Percentiles rank a stretch among this genome's conserved stretches.
Evolutionary conservation across 116 monocot species (phyloP).

Genomic region (Zostera marina): DNA sequence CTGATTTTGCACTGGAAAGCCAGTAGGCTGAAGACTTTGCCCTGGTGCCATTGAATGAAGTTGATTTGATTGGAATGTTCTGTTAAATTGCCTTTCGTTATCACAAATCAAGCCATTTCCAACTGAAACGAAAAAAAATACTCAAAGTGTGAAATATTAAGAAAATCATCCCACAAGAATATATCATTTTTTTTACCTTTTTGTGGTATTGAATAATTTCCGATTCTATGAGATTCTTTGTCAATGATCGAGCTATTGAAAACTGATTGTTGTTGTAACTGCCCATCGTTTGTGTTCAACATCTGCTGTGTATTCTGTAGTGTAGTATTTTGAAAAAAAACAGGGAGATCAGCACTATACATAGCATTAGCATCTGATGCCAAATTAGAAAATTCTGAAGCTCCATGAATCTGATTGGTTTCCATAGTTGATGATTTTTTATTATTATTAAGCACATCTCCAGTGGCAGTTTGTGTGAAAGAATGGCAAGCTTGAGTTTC

Average conservation of each 20-base stretch:
- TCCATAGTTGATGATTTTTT: background rate
- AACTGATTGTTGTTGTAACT: background rate
- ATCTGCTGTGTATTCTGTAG: background rate
- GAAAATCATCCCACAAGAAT: background rate
- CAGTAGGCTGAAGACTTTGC: background rate
- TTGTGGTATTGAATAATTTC: background rate
- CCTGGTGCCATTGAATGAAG: background rate
- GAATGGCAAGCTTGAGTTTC: background rate
- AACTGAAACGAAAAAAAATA: background rate
- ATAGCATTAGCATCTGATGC: background rate
- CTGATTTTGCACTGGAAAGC: background rate
- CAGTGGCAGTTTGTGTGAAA: background rate
- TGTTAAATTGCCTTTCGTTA: background rate
- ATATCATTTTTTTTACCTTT: background rate
- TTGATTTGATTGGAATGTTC: background rate
- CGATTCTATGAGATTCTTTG: background rate
- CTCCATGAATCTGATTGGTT: background rate
- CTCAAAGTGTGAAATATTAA: background rate
- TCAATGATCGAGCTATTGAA: background rate
- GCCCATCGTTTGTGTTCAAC: background rate
- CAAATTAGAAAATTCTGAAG: background rate
- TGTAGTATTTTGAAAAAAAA: background rate
- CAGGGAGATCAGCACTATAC: background rate
- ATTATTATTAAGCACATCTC: background rate
- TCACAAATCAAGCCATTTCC: background rate